Evolutionary conservation across 805 yeast genomes (phyloP).

Genomic region (Nakazawaea wickerhamii): DNA sequence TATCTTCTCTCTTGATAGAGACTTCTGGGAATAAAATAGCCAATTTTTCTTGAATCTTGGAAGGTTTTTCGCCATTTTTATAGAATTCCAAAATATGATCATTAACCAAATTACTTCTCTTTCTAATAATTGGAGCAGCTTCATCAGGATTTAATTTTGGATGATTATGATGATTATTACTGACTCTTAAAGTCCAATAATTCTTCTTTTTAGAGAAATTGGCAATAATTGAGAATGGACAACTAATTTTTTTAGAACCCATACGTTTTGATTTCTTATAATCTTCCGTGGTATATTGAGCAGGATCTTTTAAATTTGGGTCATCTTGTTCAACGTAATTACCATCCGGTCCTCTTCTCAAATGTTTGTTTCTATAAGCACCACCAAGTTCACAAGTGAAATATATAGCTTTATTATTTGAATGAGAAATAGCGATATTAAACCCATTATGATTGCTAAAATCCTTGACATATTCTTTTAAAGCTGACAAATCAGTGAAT

Average conservation of each 20-base stretch:
- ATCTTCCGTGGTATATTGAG: conserved; percentile 17
- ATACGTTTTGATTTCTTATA: conserved; percentile 28
- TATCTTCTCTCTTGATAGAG: conserved; percentile 51
- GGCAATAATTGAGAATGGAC: conserved; percentile 59
- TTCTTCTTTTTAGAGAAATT: conserved; percentile 43
- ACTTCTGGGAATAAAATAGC: conserved; percentile 48
- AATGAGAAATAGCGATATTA: conserved; percentile 56
- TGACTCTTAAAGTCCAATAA: conserved; percentile 47
- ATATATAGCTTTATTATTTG: conserved; percentile 52
- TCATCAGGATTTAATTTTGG: conserved; percentile 51
- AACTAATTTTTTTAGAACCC: conserved; percentile 45
- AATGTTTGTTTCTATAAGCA: conserved; percentile 32
- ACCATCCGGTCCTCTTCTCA: conserved; percentile 35
- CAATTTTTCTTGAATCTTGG: conserved; percentile 46
- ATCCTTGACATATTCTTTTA: conserved; percentile 49
- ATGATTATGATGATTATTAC: conserved; percentile 54
- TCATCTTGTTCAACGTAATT: conserved; percentile 10
- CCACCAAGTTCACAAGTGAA: conserved; percentile 58
- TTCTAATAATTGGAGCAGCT: conserved; percentile 53
- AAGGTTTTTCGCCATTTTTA: conserved; percentile 51
- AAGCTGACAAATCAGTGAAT: conserved; percentile 42
- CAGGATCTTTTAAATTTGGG: conserved; percentile 13
- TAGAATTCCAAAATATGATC: conserved; percentile 45
- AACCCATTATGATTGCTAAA: conserved; percentile 54
- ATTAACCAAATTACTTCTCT: conserved; percentile 47